phyloP scores from a whole-genome alignment of 1,284 basidiomycete species.

The Sporisorium exsertum region DNA sequence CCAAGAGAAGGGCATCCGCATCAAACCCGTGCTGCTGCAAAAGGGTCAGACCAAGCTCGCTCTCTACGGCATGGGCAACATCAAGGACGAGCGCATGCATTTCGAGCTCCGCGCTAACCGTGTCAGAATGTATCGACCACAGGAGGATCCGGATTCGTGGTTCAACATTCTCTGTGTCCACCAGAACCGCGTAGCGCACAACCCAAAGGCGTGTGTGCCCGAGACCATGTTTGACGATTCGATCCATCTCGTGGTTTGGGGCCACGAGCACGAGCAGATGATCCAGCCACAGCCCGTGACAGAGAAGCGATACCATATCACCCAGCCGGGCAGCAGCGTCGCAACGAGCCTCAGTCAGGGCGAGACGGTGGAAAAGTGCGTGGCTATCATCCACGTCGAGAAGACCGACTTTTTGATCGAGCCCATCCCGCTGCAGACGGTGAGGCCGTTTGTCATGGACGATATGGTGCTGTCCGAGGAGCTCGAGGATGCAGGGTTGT shows the following conservation, averaged over 20 bases:
- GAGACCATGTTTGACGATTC: constrained; percentile 98
- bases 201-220: constrained; percentile 90
- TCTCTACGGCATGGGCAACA: constrained; percentile 94
- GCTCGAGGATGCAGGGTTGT: constrained; percentile 40
- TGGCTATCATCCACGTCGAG: constrained; percentile 72
- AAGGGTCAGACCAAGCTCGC: constrained; percentile 89
- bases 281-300: constrained; percentile 90
- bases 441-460: constrained; percentile 93
- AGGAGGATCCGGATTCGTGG: constrained; percentile 81
- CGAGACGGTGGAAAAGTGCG: constrained; percentile 59
- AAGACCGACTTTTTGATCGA: constrained; percentile 86
- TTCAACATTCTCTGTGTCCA: constrained; percentile 94
- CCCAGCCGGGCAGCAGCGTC: constrained; percentile 93
- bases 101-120: constrained; percentile 92
- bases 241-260: constrained; percentile 94
- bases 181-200: constrained; percentile 95
- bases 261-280: constrained; percentile 97
- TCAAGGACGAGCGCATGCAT: constrained; percentile 95
- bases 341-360: constrained; percentile 78
- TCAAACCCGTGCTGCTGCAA: constrained; percentile 86
- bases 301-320: constrained; percentile 89
- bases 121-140: constrained; percentile 94
- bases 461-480: constrained; percentile 81
- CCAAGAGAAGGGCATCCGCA: constrained; percentile 81
- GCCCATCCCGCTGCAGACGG: constrained; percentile 87